A percentile compares a stretch with the other conserved stretches of the same genome.
Evolutionary conservation across 371 early-diverging fungal species (phyloP).

Genomic region (Chytridiales sp.): DNA sequence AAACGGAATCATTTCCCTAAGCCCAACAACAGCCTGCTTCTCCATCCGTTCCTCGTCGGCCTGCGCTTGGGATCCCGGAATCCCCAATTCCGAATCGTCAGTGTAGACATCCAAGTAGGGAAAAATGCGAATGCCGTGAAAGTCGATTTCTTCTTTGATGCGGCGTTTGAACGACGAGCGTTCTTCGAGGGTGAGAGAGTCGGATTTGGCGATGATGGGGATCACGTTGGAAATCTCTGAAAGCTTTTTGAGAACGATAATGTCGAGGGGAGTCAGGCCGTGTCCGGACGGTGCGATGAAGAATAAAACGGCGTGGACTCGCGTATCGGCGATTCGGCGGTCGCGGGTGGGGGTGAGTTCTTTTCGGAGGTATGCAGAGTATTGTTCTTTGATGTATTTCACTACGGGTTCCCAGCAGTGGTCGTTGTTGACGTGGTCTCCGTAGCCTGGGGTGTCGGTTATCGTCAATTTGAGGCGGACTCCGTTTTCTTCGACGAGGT

Average conservation of each 20-base stretch:
- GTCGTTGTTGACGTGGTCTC: conserved; percentile 86
- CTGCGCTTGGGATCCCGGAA: conserved; percentile 13
- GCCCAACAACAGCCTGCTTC: conserved; percentile 19
- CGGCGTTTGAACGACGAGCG: conserved; percentile 78
- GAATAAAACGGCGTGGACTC: conserved; percentile 86
- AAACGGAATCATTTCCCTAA: conserved; percentile 39
- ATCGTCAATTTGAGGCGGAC: conserved; percentile 88
- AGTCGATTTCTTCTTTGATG: conserved; percentile 78
- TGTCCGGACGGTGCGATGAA: conserved; percentile 86
- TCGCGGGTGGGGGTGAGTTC: conserved; percentile 54
- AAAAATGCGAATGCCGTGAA: conserved; percentile 87
- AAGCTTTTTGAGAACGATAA: conserved; percentile 79
- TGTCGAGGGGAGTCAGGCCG: conserved; percentile 78
- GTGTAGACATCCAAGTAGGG: conserved; percentile 61
- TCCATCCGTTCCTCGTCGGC: conserved; percentile 33
- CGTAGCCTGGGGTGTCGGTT: conserved; percentile 87
- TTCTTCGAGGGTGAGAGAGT: conserved; percentile 85
- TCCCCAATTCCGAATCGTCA: conserved; percentile 27
- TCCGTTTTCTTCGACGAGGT: conserved; percentile 79
- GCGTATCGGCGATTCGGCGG: conserved; percentile 74
- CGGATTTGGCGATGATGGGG: conserved; percentile 93
- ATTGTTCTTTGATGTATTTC: conserved; percentile 94
- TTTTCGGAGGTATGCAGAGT: conserved; percentile 88
- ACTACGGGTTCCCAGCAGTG: conserved; percentile 94
- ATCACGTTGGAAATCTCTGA: conserved; percentile 83